Percentiles rank a stretch among this genome's conserved stretches.
Conservation (phyloP, 2,329 filamentous ascomycete genomes). For the Fusarium hainanense region DNA sequence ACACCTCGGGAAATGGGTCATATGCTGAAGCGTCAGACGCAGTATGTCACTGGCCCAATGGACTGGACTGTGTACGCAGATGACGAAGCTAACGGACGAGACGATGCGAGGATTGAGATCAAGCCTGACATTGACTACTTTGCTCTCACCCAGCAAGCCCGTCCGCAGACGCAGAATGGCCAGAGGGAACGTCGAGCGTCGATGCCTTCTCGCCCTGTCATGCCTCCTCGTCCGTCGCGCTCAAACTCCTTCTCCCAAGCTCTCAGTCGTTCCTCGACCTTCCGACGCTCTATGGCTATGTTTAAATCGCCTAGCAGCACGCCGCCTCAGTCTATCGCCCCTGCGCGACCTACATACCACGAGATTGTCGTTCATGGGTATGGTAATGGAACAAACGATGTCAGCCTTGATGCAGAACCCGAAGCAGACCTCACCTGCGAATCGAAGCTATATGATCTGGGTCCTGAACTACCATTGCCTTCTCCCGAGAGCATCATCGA, state of each 20-base stretch:
- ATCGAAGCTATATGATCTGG: constrained; percentile 37
- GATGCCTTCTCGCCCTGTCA: constrained; percentile 11
- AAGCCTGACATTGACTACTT: constrained; percentile 68
- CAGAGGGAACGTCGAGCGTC: constrained; percentile 33
- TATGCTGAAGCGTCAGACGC: constrained; percentile 47
- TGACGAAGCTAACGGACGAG: constrained; percentile 5
- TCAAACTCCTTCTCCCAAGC: constrained; percentile 48
- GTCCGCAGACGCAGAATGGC: constrained; percentile 7
- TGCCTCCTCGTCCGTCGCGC: constrained; percentile 41
- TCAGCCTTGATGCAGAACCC: constrained; percentile 42
- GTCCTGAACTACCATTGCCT: constrained; percentile 1
- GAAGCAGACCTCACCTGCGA: constrained; percentile 14
- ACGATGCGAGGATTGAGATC: constrained; percentile 54
- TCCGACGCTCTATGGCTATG: constrained; percentile 50
- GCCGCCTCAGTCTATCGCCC: constrained; percentile 25
- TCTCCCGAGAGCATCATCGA: constrained; percentile 40
- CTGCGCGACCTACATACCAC: constrained; percentile 51
- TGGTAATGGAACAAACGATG: constrained; percentile 62
- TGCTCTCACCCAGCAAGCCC: constrained; percentile 54
- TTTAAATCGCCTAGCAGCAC: constrained; percentile 44
- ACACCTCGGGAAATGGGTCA: constrained; percentile 46
- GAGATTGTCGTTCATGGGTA: constrained; percentile 66
- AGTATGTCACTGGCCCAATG: constrained; percentile 36
- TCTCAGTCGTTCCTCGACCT: constrained; percentile 49
- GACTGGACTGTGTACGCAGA: constrained; percentile 20